phyloP scores from a whole-genome alignment of 345 rosid species.

The Brassica juncea region DNA sequence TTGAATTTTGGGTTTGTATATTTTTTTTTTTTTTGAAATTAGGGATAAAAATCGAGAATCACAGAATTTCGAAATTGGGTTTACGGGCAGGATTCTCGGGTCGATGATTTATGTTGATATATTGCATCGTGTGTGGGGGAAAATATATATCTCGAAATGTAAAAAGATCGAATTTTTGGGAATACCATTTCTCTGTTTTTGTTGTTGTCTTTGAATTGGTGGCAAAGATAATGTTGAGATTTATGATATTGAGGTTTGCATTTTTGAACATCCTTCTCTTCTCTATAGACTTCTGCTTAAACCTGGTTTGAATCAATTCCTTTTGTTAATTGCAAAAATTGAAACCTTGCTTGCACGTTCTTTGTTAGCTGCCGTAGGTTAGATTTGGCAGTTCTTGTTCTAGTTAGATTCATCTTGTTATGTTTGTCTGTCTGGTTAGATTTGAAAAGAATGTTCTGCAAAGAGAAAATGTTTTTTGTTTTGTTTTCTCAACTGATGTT shows the following conservation, averaged over 20 bases:
- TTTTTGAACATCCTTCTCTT: background rate
- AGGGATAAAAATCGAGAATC: constrained; percentile 6
- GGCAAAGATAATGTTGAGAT: constrained; percentile 10
- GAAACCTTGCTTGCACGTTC: constrained; percentile 25
- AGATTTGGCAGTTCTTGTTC: constrained; percentile 3
- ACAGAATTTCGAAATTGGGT: constrained; percentile 1
- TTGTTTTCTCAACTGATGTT: constrained; percentile 18
- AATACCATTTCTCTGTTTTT: background rate
- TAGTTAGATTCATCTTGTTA: background rate
- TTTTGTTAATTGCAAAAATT: background rate
- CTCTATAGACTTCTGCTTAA: constrained; percentile 7
- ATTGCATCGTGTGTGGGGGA: background rate
- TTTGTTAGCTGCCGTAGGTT: constrained; percentile 7
- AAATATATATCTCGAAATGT: background rate
- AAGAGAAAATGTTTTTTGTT: background rate
- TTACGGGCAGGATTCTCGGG: constrained; percentile 16
- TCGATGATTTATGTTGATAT: background rate
- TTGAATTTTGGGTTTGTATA: background rate
- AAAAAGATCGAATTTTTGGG: constrained; percentile 18
- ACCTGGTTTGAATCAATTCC: background rate
- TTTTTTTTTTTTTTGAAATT: constrained; percentile 6
- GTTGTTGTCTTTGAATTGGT: constrained; percentile 14
- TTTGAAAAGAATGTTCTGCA: constrained; percentile 5
- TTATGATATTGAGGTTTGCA: constrained; percentile 21
- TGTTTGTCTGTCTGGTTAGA: constrained; percentile 11